phyloP scores from a whole-genome alignment of 257 asterid species.

The Coffea eugenioides region DNA sequence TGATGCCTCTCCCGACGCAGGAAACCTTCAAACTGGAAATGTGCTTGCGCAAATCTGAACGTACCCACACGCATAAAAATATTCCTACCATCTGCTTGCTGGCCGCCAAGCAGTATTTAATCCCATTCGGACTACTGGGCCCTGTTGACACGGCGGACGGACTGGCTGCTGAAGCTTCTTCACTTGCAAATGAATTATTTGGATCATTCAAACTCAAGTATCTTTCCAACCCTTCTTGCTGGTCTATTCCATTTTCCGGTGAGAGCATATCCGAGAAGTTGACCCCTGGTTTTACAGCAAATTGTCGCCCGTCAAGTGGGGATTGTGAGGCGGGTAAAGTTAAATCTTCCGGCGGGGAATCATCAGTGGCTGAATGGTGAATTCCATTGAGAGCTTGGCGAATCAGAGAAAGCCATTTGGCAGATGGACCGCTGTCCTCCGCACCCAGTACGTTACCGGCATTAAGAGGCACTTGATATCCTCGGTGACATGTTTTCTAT shows the following conservation, averaged over 20 bases:
- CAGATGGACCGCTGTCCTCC: constrained; percentile 65
- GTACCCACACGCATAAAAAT: constrained; percentile 64
- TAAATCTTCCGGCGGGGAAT: not conserved
- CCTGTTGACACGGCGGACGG: not conserved
- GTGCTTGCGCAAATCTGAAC: constrained; percentile 44
- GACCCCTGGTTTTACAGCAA: constrained; percentile 29
- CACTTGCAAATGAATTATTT: constrained; percentile 11
- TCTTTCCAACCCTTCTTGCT: constrained; percentile 11
- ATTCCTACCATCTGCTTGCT: constrained; percentile 88
- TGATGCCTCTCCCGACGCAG: constrained; percentile 66
- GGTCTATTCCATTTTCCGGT: constrained; percentile 26
- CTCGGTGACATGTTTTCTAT: too few relatives aligned
- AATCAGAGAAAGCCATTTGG: constrained; percentile 68
- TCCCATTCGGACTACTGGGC: not conserved
- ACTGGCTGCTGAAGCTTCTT: constrained; percentile 19
- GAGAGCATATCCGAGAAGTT: constrained; percentile 57
- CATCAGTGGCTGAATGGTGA: not conserved
- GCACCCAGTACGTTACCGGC: constrained; percentile 82
- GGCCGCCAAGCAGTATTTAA: constrained; percentile 50
- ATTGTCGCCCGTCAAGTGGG: constrained; percentile 9
- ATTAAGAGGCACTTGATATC: constrained; percentile 79
- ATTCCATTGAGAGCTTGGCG: constrained; percentile 46
- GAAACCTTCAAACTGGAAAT: constrained; percentile 58
- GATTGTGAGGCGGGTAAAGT: not conserved
- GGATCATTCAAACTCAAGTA: constrained; percentile 16